Conservation (phyloP, 2,329 filamentous ascomycete species). For the Fusarium dlaminii region DNA sequence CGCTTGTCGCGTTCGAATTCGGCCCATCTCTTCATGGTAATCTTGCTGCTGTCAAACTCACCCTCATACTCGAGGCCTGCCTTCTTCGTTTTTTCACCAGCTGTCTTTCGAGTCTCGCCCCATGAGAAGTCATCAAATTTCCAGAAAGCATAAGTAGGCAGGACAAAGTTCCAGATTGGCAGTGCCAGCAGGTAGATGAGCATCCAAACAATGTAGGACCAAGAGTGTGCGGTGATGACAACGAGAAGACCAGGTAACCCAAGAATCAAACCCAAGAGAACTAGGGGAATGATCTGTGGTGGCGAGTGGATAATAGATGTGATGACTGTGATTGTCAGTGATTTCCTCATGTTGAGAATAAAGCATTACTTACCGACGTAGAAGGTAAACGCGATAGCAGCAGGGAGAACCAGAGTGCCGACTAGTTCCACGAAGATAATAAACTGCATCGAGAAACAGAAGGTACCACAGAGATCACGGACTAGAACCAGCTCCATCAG, state of each 20-base stretch:
- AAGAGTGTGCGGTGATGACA: slow-evolving; percentile 90
- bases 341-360: neutral
- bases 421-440: slow-evolving; percentile 95
- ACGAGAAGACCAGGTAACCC: slow-evolving; percentile 94
- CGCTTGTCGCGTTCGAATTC: slow-evolving; percentile 84
- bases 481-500: slow-evolving; percentile 97
- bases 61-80: slow-evolving; percentile 88
- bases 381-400: slow-evolving; percentile 95
- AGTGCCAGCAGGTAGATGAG: slow-evolving; percentile 92
- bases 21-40: slow-evolving; percentile 98
- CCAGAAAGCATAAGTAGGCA: slow-evolving; percentile 96
- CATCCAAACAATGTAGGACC: slow-evolving; percentile 97
- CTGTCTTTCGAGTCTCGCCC: slow-evolving; percentile 97
- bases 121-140: slow-evolving; percentile 99
- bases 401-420: slow-evolving; percentile 92
- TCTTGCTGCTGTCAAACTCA: slow-evolving; percentile 98
- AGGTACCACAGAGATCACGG: slow-evolving; percentile 94
- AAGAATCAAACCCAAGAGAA: slow-evolving; percentile 89
- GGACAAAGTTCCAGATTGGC: slow-evolving; percentile 96
- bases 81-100: slow-evolving; percentile 88
- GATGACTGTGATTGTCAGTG: slow-evolving; percentile 66
- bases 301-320: slow-evolving; percentile 82
- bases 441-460: slow-evolving; percentile 99
- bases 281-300: slow-evolving; percentile 87
- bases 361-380: slow-evolving; percentile 79